Evolutionary conservation across 2,329 filamentous ascomycete genomes (phyloP), one percentile per base, ranked within the genome.

Genomic region (Cercospora citrullina): DNA sequence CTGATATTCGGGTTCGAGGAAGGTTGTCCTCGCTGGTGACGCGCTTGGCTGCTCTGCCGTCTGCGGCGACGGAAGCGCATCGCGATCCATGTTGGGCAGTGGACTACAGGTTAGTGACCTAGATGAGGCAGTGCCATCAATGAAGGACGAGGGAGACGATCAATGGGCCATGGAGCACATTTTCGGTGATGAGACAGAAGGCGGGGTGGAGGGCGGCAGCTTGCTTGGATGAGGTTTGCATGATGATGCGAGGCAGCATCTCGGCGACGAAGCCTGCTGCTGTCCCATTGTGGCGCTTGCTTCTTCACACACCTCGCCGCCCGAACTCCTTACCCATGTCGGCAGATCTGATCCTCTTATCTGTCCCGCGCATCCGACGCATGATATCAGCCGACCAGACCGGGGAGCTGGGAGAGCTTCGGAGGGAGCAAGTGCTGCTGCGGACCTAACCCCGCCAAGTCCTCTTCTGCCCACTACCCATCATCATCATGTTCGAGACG

Each of bases 1-100:
- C 28, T 61, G 66, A n/a, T 64, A 45, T 26, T 48, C 66, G 28
- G 66, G 53, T 6, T 64, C 51, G 30, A 64, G 48, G 23, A 62
- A 51, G 7, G 60, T 62, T 6, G 60, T 51, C 14, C 21, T 51
- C 14, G 23, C 60, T 6, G 60, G 60, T 9, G 60, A 62, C 23
- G 42, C 39, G 60, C 39, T 26, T 26, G n/a, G 42, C 36, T 26
- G 60, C 39, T 48, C 21, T 18, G 18, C 39, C 23, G 28, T 26
- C 39, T 51, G 60, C 39, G 60, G 39, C 60, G 36, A 62, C 12
- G 60, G 42, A 3, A 33, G 23, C 60, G 42, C 10, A 26, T 62
- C 60, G 16, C 39, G 60, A 30, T 45, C 60, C 60, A 62, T 62
- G 9, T 18, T n/a, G 39, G 8, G 0, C 28, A 16, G 1, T 1